A percentile compares a stretch with the other conserved stretches of the same genome.
Evolutionary conservation across 495 filamentous ascomycete genomes (phyloP).

Genomic region (Neurospora sp.): DNA sequence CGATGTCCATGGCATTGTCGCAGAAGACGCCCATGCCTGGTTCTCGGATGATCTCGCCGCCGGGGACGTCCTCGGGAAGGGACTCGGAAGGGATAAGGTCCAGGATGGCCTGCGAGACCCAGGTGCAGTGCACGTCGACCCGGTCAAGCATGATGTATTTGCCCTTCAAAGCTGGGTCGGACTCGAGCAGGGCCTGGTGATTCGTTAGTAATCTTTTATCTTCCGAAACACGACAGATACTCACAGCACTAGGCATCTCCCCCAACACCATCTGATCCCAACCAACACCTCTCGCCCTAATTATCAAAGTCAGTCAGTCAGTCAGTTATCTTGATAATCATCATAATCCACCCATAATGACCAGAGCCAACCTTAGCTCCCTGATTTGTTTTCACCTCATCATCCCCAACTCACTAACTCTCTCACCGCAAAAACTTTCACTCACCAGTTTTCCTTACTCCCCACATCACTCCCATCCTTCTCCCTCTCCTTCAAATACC

Average conservation of each 20-base stretch:
- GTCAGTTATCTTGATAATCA: too few species aligned
- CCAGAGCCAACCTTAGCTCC: too few species aligned
- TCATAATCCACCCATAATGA: too few species aligned
- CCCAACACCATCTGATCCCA: slow-evolving; percentile 57
- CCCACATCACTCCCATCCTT: slow-evolving; percentile 18
- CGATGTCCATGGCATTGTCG: slow-evolving; percentile 57
- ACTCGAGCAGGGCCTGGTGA: slow-evolving; percentile 37
- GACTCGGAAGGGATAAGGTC: slow-evolving; percentile 37
- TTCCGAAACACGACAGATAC: slow-evolving; percentile 10
- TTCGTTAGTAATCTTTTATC: slow-evolving; percentile 10
- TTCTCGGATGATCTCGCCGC: slow-evolving; percentile 45
- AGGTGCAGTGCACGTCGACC: slow-evolving; percentile 55
- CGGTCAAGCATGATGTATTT: slow-evolving; percentile 57
- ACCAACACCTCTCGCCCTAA: slow-evolving; percentile 45
- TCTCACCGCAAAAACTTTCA: too few species aligned
- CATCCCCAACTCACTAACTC: background rate
- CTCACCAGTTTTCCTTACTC: slow-evolving; percentile 34
- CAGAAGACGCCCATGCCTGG: slow-evolving; percentile 59
- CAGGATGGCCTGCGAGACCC: slow-evolving; percentile 51
- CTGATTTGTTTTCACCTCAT: too few species aligned
- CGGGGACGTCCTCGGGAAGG: slow-evolving; percentile 42
- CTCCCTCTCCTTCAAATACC: slow-evolving; percentile 27
- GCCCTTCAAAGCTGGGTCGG: slow-evolving; percentile 37
- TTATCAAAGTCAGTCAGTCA: background rate
- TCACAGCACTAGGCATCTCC: slow-evolving; percentile 50